Conservation (phyloP, 192 early-diverging fungal genomes). For the Podila epicladia region DNA sequence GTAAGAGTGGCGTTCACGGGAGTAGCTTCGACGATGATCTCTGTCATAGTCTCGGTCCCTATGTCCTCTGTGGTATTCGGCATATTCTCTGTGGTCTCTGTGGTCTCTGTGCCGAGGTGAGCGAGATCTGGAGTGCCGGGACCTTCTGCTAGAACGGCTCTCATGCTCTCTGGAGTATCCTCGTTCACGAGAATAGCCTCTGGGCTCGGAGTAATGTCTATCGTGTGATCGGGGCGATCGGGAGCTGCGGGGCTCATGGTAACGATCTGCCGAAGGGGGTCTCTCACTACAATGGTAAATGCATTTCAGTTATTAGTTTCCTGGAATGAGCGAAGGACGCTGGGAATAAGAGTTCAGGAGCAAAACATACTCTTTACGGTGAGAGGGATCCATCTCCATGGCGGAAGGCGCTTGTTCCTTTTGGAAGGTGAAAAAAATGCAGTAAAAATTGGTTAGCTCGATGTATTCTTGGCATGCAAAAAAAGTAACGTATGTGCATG, state of each 20-base stretch:
- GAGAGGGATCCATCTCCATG: slow-evolving; percentile 25
- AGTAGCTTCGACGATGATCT: slow-evolving; percentile 37
- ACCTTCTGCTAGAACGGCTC: neutral
- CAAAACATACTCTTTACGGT: slow-evolving; percentile 24
- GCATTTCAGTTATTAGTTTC: neutral
- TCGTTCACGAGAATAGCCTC: slow-evolving; percentile 21
- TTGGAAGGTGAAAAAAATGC: slow-evolving; percentile 9
- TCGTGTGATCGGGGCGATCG: slow-evolving; percentile 53
- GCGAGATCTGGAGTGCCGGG: slow-evolving; percentile 36
- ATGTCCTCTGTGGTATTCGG: slow-evolving; percentile 22
- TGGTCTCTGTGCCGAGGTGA: slow-evolving; percentile 26
- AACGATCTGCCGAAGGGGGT: slow-evolving; percentile 22
- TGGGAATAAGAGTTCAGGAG: neutral
- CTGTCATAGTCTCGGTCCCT: slow-evolving; percentile 51
- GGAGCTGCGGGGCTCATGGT: slow-evolving; percentile 24
- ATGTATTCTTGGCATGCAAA: neutral
- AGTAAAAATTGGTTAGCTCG: neutral
- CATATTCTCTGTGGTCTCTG: slow-evolving; percentile 33
- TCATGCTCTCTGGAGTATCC: slow-evolving; percentile 51
- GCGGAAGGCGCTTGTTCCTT: slow-evolving; percentile 17
- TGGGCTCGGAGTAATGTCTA: slow-evolving; percentile 48
- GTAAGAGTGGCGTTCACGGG: slow-evolving; percentile 31
- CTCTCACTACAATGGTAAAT: slow-evolving; percentile 12
- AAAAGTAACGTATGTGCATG: neutral
- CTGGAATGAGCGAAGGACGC: neutral